phyloP scores from a whole-genome alignment of 1,139 yeast genomes.

The Hyphopichia khmerensis region DNA sequence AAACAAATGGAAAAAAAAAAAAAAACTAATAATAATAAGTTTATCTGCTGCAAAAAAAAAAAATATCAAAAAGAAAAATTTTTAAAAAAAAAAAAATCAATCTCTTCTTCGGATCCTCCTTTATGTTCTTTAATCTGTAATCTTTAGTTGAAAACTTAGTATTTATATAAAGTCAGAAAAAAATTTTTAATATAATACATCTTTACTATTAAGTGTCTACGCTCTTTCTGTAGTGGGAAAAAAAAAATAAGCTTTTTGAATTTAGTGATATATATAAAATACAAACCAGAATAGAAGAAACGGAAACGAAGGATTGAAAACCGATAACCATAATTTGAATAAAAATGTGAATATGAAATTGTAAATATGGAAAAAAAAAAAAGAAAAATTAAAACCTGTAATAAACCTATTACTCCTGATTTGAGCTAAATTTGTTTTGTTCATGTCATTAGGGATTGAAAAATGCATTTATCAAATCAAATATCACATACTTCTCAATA shows the following conservation, averaged over 20 bases:
- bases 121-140: too few relatives aligned
- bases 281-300: background rate
- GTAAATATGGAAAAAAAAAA: background rate
- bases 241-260: too few relatives aligned
- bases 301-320: background rate
- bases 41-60: background rate
- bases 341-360: background rate
- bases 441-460: too few relatives aligned
- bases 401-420: background rate
- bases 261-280: constrained; percentile 1
- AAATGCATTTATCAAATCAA: background rate
- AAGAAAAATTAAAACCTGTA: background rate
- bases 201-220: too few relatives aligned
- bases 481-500: constrained; percentile 35
- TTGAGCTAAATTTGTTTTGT: background rate
- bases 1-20: background rate
- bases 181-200: too few relatives aligned
- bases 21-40: background rate
- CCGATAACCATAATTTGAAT: background rate
- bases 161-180: too few relatives aligned
- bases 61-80: too few relatives aligned
- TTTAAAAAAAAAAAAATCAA: too few relatives aligned
- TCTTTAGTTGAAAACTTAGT: too few relatives aligned
- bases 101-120: too few relatives aligned
- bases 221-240: too few relatives aligned